Conservation (phyloP, 805 yeast species). For the Wickerhamiella galacta region DNA sequence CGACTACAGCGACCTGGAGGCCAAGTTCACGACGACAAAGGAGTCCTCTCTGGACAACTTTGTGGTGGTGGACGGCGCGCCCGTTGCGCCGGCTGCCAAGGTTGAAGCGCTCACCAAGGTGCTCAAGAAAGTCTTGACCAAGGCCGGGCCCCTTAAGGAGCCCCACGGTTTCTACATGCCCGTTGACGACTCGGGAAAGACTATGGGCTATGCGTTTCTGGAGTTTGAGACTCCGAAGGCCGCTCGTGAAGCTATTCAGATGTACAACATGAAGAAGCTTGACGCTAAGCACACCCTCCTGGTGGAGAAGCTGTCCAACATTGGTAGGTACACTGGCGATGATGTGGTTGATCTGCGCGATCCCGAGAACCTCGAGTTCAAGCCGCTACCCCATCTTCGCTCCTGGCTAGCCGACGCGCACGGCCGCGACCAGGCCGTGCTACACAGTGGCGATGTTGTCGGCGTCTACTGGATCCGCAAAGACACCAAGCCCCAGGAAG, state of each 20-base stretch:
- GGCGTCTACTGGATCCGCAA: slow-evolving; percentile 78
- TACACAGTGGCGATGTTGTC: slow-evolving; percentile 65
- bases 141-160: slow-evolving; percentile 50
- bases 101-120: slow-evolving; percentile 73
- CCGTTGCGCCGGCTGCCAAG: slow-evolving; percentile 82
- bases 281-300: slow-evolving; percentile 84
- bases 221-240: slow-evolving; percentile 52
- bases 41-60: slow-evolving; percentile 53
- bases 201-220: slow-evolving; percentile 69
- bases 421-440: slow-evolving; percentile 78
- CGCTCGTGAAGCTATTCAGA: slow-evolving; percentile 66
- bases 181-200: slow-evolving; percentile 44
- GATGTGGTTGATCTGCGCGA: slow-evolving; percentile 53
- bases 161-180: slow-evolving; percentile 68
- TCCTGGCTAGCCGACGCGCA: slow-evolving; percentile 81
- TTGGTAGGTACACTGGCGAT: slow-evolving; percentile 27
- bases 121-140: slow-evolving; percentile 57
- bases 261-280: slow-evolving; percentile 73
- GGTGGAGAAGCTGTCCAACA: slow-evolving; percentile 51
- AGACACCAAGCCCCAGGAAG: slow-evolving; percentile 55
- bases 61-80: slow-evolving; percentile 87
- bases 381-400: slow-evolving; percentile 63
- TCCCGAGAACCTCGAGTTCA: slow-evolving; percentile 58
- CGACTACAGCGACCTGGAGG: slow-evolving; percentile 73
- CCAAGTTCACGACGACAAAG: slow-evolving; percentile 45